These are phyloP conservation scores for Boletus coccyginus DNA, from an alignment of 768 basidiomycete species.

Conservation along the genomic window DNA sequence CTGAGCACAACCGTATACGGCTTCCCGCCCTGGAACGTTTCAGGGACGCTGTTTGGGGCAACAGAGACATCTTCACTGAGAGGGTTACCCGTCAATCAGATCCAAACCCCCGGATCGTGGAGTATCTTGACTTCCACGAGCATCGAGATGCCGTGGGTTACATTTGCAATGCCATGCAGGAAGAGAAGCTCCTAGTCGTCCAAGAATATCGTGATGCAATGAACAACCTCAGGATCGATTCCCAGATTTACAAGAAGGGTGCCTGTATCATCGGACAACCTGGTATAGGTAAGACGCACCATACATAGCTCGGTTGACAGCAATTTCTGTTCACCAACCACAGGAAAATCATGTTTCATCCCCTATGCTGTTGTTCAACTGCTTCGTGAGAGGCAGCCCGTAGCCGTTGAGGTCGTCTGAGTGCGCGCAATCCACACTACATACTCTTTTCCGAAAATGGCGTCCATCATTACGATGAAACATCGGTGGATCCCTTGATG, in stretches of 20 bases:
- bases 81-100: too few relatives aligned
- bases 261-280: not conserved
- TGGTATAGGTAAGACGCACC: not conserved
- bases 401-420: not conserved
- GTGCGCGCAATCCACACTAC: too few relatives aligned
- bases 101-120: not conserved
- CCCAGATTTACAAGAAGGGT: not conserved
- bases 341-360: conserved; percentile 1
- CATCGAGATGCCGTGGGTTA: not conserved
- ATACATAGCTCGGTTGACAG: too few relatives aligned
- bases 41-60: not conserved
- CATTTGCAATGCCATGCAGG: not conserved
- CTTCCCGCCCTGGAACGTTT: not conserved
- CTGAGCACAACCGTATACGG: too few relatives aligned
- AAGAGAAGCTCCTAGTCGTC: not conserved
- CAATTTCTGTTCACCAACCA: too few relatives aligned
- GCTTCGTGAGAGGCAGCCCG: not conserved
- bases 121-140: not conserved
- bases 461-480: too few relatives aligned
- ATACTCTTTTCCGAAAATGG: too few relatives aligned
- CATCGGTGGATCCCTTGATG: too few relatives aligned
- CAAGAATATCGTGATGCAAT: too few relatives aligned
- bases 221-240: too few relatives aligned
- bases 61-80: not conserved
- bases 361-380: not conserved